phyloP scores from a whole-genome alignment of 345 rosid genomes.

The Euphorbia pulcherrima region DNA sequence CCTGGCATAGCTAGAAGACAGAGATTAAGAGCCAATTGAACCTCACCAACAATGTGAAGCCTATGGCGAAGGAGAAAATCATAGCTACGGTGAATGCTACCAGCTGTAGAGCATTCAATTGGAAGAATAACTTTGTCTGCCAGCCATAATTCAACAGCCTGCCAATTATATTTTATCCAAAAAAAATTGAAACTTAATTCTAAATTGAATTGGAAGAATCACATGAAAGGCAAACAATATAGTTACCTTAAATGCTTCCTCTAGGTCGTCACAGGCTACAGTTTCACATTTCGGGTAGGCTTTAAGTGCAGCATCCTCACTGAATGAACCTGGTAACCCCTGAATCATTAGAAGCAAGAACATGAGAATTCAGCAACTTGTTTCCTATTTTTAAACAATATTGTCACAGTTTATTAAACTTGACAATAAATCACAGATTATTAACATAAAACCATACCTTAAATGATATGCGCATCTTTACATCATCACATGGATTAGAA shows the following conservation, averaged over 20 bases:
- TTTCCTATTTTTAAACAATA: constrained; percentile 3
- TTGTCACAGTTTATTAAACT: too few relatives aligned
- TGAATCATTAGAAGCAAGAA: constrained; percentile 19
- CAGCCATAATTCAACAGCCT: constrained; percentile 61
- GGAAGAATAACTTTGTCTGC: constrained; percentile 62
- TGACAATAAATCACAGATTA: constrained; percentile 1
- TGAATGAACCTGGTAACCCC: constrained; percentile 54
- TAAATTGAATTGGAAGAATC: not conserved
- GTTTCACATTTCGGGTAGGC: constrained; percentile 60
- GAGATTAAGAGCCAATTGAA: constrained; percentile 41
- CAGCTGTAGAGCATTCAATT: constrained; percentile 50
- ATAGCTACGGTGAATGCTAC: constrained; percentile 60
- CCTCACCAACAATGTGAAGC: constrained; percentile 59
- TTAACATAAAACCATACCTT: constrained; percentile 32
- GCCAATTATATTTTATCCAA: constrained; percentile 5
- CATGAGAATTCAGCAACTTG: constrained; percentile 5
- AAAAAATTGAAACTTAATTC: not conserved
- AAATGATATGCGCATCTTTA: constrained; percentile 43
- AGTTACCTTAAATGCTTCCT: constrained; percentile 56
- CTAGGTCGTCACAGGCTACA: constrained; percentile 50
- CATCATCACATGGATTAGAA: constrained; percentile 24
- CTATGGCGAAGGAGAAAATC: constrained; percentile 61
- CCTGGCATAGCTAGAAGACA: constrained; percentile 58
- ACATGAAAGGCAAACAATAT: not conserved
- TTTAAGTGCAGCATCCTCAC: constrained; percentile 62